phyloP scores from a whole-genome alignment of 805 yeast genomes.

The Saccharomycopsis schoenii region DNA sequence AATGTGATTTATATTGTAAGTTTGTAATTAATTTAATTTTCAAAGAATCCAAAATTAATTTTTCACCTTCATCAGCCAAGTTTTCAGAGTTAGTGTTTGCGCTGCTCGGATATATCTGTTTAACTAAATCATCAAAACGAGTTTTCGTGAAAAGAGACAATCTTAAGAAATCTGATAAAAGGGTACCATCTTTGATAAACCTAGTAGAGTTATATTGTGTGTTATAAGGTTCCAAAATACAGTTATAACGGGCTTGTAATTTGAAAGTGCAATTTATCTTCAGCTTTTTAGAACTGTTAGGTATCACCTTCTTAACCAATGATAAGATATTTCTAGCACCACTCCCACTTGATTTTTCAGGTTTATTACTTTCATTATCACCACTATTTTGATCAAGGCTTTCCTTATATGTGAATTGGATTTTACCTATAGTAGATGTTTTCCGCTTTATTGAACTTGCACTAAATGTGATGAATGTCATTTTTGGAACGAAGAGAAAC shows the following conservation, averaged over 20 bases:
- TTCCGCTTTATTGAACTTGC: neutral
- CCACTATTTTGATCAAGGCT: neutral
- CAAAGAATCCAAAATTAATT: conserved; percentile 6
- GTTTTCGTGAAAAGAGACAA: conserved; percentile 9
- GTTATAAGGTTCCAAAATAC: conserved; percentile 15
- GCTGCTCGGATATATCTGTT: conserved; percentile 3
- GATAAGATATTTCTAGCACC: conserved; percentile 2
- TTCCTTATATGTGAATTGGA: conserved; percentile 11
- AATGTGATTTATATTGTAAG: conserved; percentile 12
- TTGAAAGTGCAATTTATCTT: conserved; percentile 5
- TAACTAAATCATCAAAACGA: conserved; percentile 10
- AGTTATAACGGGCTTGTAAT: conserved; percentile 9
- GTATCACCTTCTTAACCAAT: conserved; percentile 7
- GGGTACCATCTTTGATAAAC: conserved; percentile 11
- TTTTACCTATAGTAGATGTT: neutral
- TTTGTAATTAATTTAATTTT: conserved; percentile 9
- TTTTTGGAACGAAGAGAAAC: conserved; percentile 14
- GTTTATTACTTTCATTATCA: neutral
- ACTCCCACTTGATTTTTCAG: neutral
- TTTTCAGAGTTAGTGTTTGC: conserved; percentile 3
- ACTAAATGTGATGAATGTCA: conserved; percentile 12
- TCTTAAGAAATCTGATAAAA: conserved; percentile 4
- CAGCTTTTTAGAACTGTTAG: neutral
- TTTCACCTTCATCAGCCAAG: conserved; percentile 10
- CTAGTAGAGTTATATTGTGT: conserved; percentile 10